Base-by-base conservation (phyloP, 139 green algal species). In the Micractinium conductrix region DNA sequence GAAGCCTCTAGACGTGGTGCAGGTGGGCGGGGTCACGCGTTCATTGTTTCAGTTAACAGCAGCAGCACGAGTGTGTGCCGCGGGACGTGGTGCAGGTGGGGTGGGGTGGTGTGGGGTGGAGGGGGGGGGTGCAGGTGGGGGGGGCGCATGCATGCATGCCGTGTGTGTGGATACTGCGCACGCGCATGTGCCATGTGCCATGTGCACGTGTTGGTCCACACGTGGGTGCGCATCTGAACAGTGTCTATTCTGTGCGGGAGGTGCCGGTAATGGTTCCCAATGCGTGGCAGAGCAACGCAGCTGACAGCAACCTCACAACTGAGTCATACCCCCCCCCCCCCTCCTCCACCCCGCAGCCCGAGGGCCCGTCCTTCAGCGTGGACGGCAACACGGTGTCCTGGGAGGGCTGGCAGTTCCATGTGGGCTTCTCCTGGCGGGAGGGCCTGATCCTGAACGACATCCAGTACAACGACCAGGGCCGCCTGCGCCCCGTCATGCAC, bases 381-480 rank as follows among this genome's bases (percentile, higher is more conserved):
- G 82, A 93, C 7, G 95, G 95, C 69, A 91, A 92, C 82, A 37
- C 87, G 9, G 90, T 98, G 24, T 75, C 19, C 26, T 98, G 95
- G 95, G 92, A 96, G 79, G 93, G 96, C 81, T 98, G 96, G 96
- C 84, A 87, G 48, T 88, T 98, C 80, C 89, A 93, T 1, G 55
- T 98, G 12, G 93, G 95, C 38, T 98, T 98, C 89, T 98, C 95
- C 74, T 88, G 90, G n/a, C 87, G 96, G 7, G 96, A 98, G 89
- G 96, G 96, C 7, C 92, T 98, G 35, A 93, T 98, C 75, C 91
- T 98, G 45, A 92, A 98, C 87, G 44, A 92, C 37, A 87, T 62
- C 73, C 79, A 48, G 88, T 84, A 90, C 73, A 78, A 93, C 37
- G 92, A 98, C 74, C 79, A 40, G 28, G 93, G 89, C 4, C 81